Evolutionary conservation across 2,329 filamentous ascomycete genomes (phyloP).

Genomic region (Aschersonia sp.): DNA sequence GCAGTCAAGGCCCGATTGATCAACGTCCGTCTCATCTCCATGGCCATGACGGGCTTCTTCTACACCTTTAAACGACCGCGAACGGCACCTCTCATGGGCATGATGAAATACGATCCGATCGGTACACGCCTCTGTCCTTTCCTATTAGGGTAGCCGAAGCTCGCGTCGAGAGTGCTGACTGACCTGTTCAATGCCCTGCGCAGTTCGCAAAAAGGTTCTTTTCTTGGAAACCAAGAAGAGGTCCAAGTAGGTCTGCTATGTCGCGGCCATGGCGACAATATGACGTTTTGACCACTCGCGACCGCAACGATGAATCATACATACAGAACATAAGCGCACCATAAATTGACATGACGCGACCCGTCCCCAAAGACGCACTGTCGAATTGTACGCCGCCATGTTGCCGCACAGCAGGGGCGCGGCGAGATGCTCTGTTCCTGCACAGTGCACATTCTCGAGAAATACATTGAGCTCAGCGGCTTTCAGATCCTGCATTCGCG

Average conservation of each 20-base stretch:
- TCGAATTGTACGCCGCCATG: too few species aligned
- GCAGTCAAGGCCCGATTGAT: slow-evolving; percentile 84
- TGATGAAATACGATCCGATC: slow-evolving; percentile 98
- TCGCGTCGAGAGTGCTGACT: neutral
- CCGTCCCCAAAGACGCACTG: too few species aligned
- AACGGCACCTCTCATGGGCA: slow-evolving; percentile 70
- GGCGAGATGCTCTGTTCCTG: too few species aligned
- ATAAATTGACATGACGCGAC: too few species aligned
- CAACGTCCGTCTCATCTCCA: slow-evolving; percentile 85
- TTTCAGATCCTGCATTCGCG: too few species aligned
- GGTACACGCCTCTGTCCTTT: slow-evolving; percentile 35
- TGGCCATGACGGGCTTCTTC: slow-evolving; percentile 98
- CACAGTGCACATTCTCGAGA: too few species aligned
- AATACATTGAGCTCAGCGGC: too few species aligned
- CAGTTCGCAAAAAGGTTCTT: slow-evolving; percentile 91
- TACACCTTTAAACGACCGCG: slow-evolving; percentile 79
- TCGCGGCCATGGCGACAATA: neutral
- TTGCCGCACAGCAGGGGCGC: too few species aligned
- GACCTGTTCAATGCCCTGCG: neutral
- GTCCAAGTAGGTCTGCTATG: slow-evolving; percentile 29
- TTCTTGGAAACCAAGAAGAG: slow-evolving; percentile 89
- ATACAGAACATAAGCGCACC: too few species aligned
- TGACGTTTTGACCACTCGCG: too few species aligned
- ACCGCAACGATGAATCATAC: too few species aligned
- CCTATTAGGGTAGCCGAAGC: too few species aligned